Evolutionary conservation across 106 monocot species (phyloP).

Genomic region (Chionographis japonica): DNA sequence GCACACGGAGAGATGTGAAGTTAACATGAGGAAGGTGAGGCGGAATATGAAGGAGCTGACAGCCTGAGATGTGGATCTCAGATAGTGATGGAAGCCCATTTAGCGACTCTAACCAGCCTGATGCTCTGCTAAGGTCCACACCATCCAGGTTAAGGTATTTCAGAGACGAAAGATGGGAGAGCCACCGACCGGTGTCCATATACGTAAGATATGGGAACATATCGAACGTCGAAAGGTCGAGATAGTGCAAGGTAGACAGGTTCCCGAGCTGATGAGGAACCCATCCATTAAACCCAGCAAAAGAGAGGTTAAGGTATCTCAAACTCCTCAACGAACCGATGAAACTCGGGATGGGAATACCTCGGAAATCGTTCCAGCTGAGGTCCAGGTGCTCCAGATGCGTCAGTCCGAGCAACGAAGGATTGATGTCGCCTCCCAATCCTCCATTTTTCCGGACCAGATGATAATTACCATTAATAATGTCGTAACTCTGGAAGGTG

Average conservation of each 20-base stretch:
- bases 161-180: constrained; percentile 9
- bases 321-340: constrained; percentile 15
- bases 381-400: constrained; percentile 30
- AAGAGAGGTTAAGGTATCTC: constrained; percentile 23
- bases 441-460: too few relatives aligned
- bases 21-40: background rate
- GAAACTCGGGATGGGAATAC: constrained; percentile 9
- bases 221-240: constrained; percentile 13
- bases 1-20: background rate
- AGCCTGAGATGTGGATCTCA: background rate
- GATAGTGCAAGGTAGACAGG: background rate
- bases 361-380: constrained; percentile 20
- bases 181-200: background rate
- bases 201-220: too few relatives aligned
- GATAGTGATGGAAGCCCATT: constrained; percentile 14
- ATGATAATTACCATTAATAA: too few relatives aligned
- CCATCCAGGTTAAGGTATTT: background rate
- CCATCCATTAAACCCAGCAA: background rate
- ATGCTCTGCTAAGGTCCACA: background rate
- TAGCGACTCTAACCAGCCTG: background rate
- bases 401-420: background rate
- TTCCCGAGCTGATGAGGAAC: constrained; percentile 22
- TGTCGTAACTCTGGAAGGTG: too few relatives aligned
- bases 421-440: background rate
- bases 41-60: background rate